phyloP scores from a whole-genome alignment of 805 yeast genomes.

The Yamadazyma olivae region DNA sequence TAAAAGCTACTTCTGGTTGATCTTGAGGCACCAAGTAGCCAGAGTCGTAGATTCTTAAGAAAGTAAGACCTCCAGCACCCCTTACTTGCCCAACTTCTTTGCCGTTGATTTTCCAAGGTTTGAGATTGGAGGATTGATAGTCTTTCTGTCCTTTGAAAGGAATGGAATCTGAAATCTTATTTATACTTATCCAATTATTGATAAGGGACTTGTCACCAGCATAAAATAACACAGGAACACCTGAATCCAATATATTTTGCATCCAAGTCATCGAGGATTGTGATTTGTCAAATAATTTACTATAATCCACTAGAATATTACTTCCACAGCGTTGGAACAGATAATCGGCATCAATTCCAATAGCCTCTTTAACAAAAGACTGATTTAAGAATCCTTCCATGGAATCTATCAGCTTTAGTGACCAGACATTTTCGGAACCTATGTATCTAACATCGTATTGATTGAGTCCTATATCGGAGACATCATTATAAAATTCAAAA shows the following conservation, averaged over 20 bases:
- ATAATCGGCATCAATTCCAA: conserved; percentile 49
- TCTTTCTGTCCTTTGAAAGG: conserved; percentile 14
- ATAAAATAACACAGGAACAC: conserved; percentile 75
- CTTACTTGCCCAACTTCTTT: conserved; percentile 28
- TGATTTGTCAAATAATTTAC: conserved; percentile 54
- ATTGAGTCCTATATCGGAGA: no score
- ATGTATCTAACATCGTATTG: no score
- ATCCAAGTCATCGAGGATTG: conserved; percentile 61
- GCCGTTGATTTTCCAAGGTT: conserved; percentile 38
- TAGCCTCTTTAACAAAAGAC: conserved; percentile 46
- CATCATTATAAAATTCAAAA: no score
- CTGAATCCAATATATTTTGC: conserved; percentile 40
- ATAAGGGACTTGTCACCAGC: conserved; percentile 94
- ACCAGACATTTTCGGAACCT: conserved; percentile 5
- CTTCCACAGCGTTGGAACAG: conserved; percentile 38
- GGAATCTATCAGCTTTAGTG: conserved; percentile 7
- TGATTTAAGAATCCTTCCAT: conserved; percentile 42
- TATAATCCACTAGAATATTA: conserved; percentile 41
- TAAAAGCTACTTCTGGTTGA: conserved; percentile 31
- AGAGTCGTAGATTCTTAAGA: conserved; percentile 32
- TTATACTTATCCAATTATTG: conserved; percentile 89
- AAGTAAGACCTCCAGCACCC: conserved; percentile 28
- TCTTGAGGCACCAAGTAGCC: conserved; percentile 41
- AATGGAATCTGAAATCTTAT: conserved; percentile 27
- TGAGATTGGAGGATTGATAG: conserved; percentile 15